Evolutionary conservation across 2,329 filamentous ascomycete species (phyloP).

Genomic region (Clathrospora elynae): DNA sequence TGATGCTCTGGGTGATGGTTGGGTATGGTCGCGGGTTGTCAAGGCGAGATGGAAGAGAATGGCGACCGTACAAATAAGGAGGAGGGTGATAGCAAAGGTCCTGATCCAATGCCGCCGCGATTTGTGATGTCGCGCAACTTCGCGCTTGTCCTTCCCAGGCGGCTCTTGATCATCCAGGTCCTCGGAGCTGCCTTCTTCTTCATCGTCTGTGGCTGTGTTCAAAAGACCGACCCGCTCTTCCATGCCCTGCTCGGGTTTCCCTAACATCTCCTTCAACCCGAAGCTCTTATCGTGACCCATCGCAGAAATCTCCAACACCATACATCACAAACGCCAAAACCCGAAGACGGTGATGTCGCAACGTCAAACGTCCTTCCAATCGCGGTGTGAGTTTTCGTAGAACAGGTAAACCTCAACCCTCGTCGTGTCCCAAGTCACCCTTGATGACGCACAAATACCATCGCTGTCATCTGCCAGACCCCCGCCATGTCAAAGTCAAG

Average conservation of each 20-base stretch:
- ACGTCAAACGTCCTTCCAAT: no score
- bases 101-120: slow-evolving; percentile 17
- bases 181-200: slow-evolving; percentile 4
- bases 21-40: background rate
- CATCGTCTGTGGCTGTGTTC: slow-evolving; percentile 12
- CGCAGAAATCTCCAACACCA: background rate
- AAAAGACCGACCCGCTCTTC: slow-evolving; percentile 34
- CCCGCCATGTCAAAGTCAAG: no score
- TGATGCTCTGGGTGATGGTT: background rate
- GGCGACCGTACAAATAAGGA: slow-evolving; percentile 18
- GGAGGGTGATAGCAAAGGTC: slow-evolving; percentile 13
- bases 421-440: no score
- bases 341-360: no score
- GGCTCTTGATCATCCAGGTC: slow-evolving; percentile 15
- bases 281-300: slow-evolving; percentile 12
- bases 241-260: background rate
- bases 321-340: no score
- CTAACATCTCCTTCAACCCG: slow-evolving; percentile 11
- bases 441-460: no score
- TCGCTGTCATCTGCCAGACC: no score
- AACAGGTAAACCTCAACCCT: no score
- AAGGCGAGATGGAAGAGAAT: background rate
- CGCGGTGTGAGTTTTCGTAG: no score
- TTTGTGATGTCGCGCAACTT: slow-evolving; percentile 2
- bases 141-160: slow-evolving; percentile 10